Conservation (phyloP, 2,329 filamentous ascomycete genomes). For the Amauroascus niger region DNA sequence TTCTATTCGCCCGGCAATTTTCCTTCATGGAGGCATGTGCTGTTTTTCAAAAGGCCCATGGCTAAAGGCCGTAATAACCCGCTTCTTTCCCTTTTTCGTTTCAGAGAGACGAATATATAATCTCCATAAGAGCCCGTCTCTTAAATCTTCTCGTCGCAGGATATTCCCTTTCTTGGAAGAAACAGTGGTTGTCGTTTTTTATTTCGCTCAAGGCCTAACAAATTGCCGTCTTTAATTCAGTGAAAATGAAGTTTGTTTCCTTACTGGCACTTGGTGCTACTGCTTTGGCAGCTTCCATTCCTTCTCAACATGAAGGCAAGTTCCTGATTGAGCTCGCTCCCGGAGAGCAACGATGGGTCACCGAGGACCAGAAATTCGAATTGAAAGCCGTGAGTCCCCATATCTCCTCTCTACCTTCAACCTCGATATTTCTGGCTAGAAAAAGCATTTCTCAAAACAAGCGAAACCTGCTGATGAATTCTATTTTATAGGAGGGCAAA, state of each 20-base stretch:
- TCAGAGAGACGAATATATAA: slow-evolving; percentile 3
- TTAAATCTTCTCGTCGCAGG: background rate
- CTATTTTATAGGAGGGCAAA: slow-evolving; percentile 54
- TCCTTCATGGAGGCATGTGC: background rate
- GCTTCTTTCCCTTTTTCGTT: background rate
- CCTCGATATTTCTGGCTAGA: background rate
- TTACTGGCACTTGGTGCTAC: slow-evolving; percentile 28
- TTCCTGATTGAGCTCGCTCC: slow-evolving; percentile 76
- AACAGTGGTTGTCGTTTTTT: background rate
- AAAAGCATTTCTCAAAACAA: background rate
- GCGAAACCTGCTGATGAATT: background rate
- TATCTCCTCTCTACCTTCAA: background rate
- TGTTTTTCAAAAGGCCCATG: background rate
- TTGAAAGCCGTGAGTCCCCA: slow-evolving; percentile 56
- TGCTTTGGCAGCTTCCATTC: slow-evolving; percentile 27
- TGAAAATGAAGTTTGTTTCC: slow-evolving; percentile 30
- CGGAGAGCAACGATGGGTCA: slow-evolving; percentile 74
- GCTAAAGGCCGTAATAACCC: slow-evolving; percentile 5
- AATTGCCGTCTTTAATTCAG: background rate
- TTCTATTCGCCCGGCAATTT: background rate
- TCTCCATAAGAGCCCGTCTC: background rate
- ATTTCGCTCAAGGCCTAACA: background rate
- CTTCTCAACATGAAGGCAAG: slow-evolving; percentile 31
- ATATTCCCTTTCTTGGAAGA: background rate
- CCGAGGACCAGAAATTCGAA: slow-evolving; percentile 91